Base-by-base conservation (phyloP, 768 basidiomycete species). In the Tephrocybe sp. region DNA sequence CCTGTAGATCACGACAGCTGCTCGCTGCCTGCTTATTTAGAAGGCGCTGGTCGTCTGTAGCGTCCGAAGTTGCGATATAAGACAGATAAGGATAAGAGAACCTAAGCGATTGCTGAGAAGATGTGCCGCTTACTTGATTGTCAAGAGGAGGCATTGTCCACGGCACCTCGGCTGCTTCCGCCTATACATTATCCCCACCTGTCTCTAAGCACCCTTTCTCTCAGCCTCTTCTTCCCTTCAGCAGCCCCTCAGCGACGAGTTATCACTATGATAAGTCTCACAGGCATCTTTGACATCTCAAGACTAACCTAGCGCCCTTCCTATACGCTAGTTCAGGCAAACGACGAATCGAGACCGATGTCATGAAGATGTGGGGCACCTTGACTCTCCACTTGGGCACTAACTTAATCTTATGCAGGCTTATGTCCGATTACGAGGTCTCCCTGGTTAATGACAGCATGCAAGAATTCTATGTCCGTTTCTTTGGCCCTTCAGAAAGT, bases 401-500 rank as follows among this genome's bases (percentile, higher is more conserved):
- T 60, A 45, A 58, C 53, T 45, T 15, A 45, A 45, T 32, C 37
- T 26, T 24, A 23, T 24, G 25, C 68, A 98, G 96, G 74, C 72
- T 98, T 63, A 98, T 98, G 93, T 96, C 93, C 14, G 97, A 99
- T 74, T 97, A 93, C 70, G 92, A 99, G 68, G 97, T 99, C 53
- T 92, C 84, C 34, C 85, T 99, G 63, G 92, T 98, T 50, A 98
- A 98, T 66, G 96, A 97, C 69, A 98, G 80, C 75, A 97, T 98
- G 92, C 91, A 95, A 66, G 97, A 99, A 74, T 98, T 99, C 77
- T 93, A 92, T 62, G 94, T 99, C 60, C 86, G 88, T 54, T 99
- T 99, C 76, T 81, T 89, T 59, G 96, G 96, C 17, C 96, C 96
- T 10, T 71, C 77, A 55, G 96, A 99, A 75, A 99, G 96, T 96